phyloP scores from a whole-genome alignment of 371 early-diverging fungal species.

The Mortierella sp. region DNA sequence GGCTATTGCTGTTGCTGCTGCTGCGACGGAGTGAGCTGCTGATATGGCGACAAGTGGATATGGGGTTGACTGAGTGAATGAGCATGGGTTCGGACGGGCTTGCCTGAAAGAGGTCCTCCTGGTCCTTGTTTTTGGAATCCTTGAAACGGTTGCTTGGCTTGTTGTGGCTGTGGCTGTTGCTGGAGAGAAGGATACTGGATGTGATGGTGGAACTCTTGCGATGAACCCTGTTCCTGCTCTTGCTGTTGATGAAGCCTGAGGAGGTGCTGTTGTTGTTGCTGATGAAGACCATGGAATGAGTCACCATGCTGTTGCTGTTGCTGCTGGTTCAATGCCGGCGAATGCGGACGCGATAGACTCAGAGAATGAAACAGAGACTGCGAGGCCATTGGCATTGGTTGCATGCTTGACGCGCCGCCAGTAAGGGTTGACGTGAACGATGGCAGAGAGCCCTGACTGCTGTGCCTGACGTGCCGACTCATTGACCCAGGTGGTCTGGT shows the following conservation, averaged over 20 bases:
- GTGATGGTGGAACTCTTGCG: slow-evolving; percentile 6
- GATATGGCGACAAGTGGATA: slow-evolving; percentile 10
- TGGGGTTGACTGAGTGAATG: slow-evolving; percentile 20
- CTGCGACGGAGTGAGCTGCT: slow-evolving; percentile 8
- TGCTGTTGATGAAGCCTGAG: slow-evolving; percentile 21
- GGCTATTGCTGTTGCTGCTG: not conserved
- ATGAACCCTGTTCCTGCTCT: slow-evolving; percentile 12
- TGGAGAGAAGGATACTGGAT: slow-evolving; percentile 4
- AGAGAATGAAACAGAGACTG: too few species aligned
- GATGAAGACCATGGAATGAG: slow-evolving; percentile 11
- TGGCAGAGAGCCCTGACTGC: slow-evolving; percentile 7
- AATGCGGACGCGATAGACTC: slow-evolving; percentile 3
- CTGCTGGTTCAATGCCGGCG: not conserved
- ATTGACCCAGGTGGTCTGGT: not conserved
- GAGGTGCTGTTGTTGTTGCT: slow-evolving; percentile 25
- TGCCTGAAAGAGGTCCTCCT: not conserved
- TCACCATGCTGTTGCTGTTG: not conserved
- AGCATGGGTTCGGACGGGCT: slow-evolving; percentile 3
- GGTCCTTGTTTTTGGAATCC: slow-evolving; percentile 20
- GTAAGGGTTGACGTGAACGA: slow-evolving; percentile 1
- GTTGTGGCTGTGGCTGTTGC: not conserved
- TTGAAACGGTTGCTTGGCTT: slow-evolving; percentile 3
- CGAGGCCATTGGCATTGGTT: not conserved
- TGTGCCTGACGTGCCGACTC: not conserved
- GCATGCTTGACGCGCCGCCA: not conserved